Evolutionary conservation across 2,329 filamentous ascomycete species (phyloP), one percentile per base, ranked within the genome.

Genomic region (Sporothrix dimorphospora): DNA sequence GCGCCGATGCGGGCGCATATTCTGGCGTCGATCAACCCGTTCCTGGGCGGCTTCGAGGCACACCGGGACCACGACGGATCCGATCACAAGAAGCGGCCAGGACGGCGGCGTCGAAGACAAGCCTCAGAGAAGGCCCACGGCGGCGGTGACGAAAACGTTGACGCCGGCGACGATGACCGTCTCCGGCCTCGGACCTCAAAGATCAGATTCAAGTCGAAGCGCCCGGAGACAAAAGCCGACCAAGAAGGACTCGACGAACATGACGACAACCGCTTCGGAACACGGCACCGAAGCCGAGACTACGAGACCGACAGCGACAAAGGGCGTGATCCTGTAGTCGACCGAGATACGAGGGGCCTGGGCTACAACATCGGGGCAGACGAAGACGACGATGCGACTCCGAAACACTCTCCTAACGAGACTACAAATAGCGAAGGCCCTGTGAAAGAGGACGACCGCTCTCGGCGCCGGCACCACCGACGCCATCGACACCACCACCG

Each of bases 11-110:
- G 85, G 77, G 83, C 84, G n/a, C 84, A 83, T 59, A 85, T 86
- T 24, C 79, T 87, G 21, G 83, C 83, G 7, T 86, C 85, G 7
- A 84, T 85, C 76, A 85, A 86, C 73, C 82, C 79, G 6, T 79
- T 80, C 4, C 69, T 72, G 9, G 69, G 57, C 30, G 14, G 61
- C 59, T 19, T 61, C n/a, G n/a, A n/a, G 42, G 30, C 21, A 24
- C 53, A 38, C n/a, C 65, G 34, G 63, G 59, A 57, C 24, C 61
- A 51, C 45, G 59, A 21, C 45, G 40, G 45, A 40, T 51, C 57
- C 27, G 51, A 27, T 24, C 53, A 65, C 71, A 24, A 68, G 72
- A 47, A 57, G 61, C 55, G 63, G 14, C 9, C 61, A 30, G 38
- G 61, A 57, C 57, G 38, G 19, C 45, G 66, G n/a, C 49, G 71